A percentile compares a stretch with the other conserved stretches of the same genome.
Evolutionary conservation across 1,139 yeast genomes (phyloP).

Genomic region (Magnusiomyces tetraspermus): DNA sequence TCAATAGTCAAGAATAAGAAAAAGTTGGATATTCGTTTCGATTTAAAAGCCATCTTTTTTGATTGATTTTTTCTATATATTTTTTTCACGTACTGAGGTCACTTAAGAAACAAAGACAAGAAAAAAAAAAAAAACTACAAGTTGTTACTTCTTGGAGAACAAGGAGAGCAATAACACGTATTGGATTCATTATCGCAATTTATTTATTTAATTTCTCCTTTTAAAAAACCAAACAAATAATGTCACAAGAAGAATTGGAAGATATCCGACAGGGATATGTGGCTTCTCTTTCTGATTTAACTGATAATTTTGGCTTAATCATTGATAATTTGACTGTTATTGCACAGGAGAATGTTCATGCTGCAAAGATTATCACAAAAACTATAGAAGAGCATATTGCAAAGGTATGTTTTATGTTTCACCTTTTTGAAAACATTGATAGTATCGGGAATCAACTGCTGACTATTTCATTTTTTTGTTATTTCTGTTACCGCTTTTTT

Average conservation of each 20-base stretch:
- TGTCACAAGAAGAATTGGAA: conserved; percentile 29
- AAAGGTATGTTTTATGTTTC: conserved; percentile 43
- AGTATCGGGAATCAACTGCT: neutral
- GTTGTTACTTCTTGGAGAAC: too few relatives aligned
- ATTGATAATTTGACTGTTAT: conserved; percentile 77
- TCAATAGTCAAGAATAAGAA: too few relatives aligned
- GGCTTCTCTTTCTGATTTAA: conserved; percentile 60
- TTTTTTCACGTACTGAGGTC: too few relatives aligned
- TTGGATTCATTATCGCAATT: neutral
- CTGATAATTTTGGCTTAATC: conserved; percentile 83
- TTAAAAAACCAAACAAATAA: neutral
- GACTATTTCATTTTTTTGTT: conserved; percentile 11
- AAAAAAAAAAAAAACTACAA: too few relatives aligned
- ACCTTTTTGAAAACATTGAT: too few relatives aligned
- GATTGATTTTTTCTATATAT: too few relatives aligned
- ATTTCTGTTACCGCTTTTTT: neutral
- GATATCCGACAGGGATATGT: conserved; percentile 54
- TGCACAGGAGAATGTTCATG: conserved; percentile 72
- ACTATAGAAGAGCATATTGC: conserved; percentile 59
- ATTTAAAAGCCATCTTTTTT: too few relatives aligned
- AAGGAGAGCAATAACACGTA: too few relatives aligned
- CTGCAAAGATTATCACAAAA: conserved; percentile 67
- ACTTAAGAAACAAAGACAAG: too few relatives aligned
- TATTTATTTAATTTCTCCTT: neutral
- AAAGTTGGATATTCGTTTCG: too few relatives aligned